Evolutionary conservation across 2,329 filamentous ascomycete species (phyloP).

Genomic region (Pyrenophora tritici-repentis): DNA sequence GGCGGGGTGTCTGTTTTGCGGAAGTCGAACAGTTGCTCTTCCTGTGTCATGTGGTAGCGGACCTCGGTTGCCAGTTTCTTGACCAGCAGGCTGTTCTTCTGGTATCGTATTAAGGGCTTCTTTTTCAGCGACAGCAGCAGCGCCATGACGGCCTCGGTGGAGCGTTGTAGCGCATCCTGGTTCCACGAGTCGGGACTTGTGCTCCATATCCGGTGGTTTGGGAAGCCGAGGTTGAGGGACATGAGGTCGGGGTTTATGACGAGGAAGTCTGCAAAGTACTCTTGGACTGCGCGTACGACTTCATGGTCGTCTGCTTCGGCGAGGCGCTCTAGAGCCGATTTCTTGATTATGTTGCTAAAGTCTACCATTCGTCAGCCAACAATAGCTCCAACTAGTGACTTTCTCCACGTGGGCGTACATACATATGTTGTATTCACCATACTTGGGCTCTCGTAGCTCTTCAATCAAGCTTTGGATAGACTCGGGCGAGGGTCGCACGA

Average conservation of each 20-base stretch:
- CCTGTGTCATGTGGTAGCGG: constrained; percentile 89
- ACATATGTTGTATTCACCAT: constrained; percentile 94
- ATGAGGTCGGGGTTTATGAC: constrained; percentile 95
- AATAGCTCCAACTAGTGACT: background rate
- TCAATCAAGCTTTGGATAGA: constrained; percentile 94
- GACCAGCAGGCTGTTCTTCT: constrained; percentile 85
- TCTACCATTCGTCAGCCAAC: constrained; percentile 53
- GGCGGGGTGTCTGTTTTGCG: constrained; percentile 92
- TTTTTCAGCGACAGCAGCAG: constrained; percentile 90
- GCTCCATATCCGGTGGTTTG: constrained; percentile 79
- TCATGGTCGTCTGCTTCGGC: constrained; percentile 98
- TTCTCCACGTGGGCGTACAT: constrained; percentile 6
- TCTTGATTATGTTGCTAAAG: constrained; percentile 97
- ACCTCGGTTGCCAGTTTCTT: constrained; percentile 95
- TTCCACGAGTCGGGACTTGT: constrained; percentile 87
- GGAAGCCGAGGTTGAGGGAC: constrained; percentile 74
- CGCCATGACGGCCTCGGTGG: constrained; percentile 85
- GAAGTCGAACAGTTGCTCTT: constrained; percentile 96
- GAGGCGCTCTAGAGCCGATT: constrained; percentile 89
- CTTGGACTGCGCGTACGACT: constrained; percentile 90
- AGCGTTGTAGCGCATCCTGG: constrained; percentile 80
- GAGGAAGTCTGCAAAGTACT: constrained; percentile 95
- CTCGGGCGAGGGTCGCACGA: constrained; percentile 87
- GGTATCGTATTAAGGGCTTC: constrained; percentile 90
- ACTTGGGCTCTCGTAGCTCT: constrained; percentile 92